A percentile compares a stretch with the other conserved stretches of the same genome.
These are phyloP conservation scores for Saitozyma podzolica DNA, from an alignment of 768 basidiomycete species.

Conservation along the genomic window DNA sequence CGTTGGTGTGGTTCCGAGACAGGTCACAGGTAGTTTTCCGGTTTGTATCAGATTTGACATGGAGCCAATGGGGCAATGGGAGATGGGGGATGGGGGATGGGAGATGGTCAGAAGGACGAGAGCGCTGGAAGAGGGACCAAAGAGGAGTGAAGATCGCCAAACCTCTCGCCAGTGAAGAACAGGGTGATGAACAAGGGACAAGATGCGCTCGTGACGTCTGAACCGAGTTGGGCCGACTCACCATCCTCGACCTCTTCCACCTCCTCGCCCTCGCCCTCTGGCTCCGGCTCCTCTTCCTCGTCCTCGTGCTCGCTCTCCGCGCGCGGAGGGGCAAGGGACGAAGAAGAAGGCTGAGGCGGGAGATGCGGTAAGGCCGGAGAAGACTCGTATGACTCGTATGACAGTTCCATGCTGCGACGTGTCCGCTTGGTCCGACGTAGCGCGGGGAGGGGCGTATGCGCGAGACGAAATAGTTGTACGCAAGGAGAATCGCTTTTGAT, in stretches of 20 bases:
- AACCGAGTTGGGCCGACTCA: background rate
- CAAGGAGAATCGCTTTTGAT: no score
- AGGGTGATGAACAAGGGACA: no score
- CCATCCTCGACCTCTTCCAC: constrained; percentile 13
- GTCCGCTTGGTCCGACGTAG: background rate
- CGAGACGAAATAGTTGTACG: no score
- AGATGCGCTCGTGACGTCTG: background rate
- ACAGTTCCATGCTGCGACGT: constrained; percentile 28
- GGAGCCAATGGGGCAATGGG: background rate
- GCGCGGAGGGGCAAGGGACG: constrained; percentile 1
- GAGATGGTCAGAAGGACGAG: no score
- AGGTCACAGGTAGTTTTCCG: no score
- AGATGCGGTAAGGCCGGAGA: background rate
- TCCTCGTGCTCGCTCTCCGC: constrained; percentile 4
- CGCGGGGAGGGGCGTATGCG: no score
- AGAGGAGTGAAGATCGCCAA: no score
- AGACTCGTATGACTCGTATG: constrained; percentile 1
- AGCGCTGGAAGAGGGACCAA: no score
- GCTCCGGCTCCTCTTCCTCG: constrained; percentile 18
- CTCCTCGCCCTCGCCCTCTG: constrained; percentile 7
- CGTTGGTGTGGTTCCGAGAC: no score
- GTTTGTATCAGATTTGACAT: background rate
- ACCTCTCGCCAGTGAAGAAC: no score
- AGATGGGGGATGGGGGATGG: no score
- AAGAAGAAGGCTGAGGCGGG: background rate